Conservation (phyloP, 495 filamentous ascomycete species). For the Cudoniella acicularis region DNA sequence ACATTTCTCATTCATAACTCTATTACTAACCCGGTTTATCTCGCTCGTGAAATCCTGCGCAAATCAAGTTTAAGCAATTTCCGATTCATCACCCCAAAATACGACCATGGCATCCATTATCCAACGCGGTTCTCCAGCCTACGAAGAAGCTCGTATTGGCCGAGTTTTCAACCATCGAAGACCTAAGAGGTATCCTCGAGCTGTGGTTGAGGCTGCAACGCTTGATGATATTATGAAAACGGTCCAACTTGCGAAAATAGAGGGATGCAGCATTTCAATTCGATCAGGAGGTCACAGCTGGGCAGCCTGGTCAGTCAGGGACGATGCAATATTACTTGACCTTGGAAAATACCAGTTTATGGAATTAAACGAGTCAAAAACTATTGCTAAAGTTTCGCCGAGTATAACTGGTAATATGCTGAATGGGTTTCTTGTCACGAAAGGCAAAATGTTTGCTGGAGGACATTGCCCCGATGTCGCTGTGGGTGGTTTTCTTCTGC, state of each 20-base stretch:
- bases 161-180: slow-evolving; percentile 33
- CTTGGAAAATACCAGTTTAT: slow-evolving; percentile 28
- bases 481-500: slow-evolving; percentile 50
- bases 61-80: too few relatives aligned
- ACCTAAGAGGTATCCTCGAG: slow-evolving; percentile 38
- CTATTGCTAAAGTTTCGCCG: slow-evolving; percentile 37
- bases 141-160: slow-evolving; percentile 33
- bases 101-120: too few relatives aligned
- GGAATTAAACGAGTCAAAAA: slow-evolving; percentile 32
- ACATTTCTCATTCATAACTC: too few relatives aligned
- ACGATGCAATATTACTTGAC: slow-evolving; percentile 49
- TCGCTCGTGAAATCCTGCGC: too few relatives aligned
- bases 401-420: slow-evolving; percentile 41
- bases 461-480: slow-evolving; percentile 57
- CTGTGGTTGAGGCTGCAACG: slow-evolving; percentile 39
- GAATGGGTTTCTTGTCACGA: slow-evolving; percentile 33
- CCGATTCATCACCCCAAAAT: too few relatives aligned
- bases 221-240: slow-evolving; percentile 38
- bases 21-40: too few relatives aligned
- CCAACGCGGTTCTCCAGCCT: too few relatives aligned
- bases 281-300: slow-evolving; percentile 53
- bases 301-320: slow-evolving; percentile 49
- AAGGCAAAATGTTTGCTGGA: slow-evolving; percentile 44
- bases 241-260: slow-evolving; percentile 39
- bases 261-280: slow-evolving; percentile 41